A percentile compares a stretch with the other conserved stretches of the same genome.
Conservation (phyloP, 1,284 basidiomycete species). For the Mixia osmundae region DNA sequence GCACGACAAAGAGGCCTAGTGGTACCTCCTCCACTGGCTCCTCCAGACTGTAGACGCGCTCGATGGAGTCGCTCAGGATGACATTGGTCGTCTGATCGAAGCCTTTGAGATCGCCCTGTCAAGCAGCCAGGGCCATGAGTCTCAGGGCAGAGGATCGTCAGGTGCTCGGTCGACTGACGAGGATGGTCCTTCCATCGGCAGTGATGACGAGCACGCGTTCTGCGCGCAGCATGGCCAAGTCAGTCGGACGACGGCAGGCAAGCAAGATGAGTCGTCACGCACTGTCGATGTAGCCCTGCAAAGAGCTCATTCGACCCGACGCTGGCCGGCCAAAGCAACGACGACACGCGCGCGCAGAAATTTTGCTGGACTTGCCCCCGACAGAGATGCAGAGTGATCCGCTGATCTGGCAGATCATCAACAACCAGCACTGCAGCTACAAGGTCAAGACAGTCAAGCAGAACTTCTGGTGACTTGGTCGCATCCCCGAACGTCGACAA, state of each 20-base stretch:
- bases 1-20: conserved; percentile 85
- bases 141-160: not conserved
- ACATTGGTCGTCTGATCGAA: conserved; percentile 83
- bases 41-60: conserved; percentile 69
- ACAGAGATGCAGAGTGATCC: conserved; percentile 8
- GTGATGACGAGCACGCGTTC: conserved; percentile 64
- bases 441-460: conserved; percentile 94
- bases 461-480: too few relatives aligned
- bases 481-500: too few relatives aligned
- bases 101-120: conserved; percentile 61
- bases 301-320: conserved; percentile 29
- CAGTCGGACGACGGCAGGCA: not conserved
- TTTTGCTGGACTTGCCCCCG: too few relatives aligned
- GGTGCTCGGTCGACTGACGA: conserved; percentile 29
- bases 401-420: conserved; percentile 3
- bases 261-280: not conserved
- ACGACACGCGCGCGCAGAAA: not conserved
- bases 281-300: conserved; percentile 69
- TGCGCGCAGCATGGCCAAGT: conserved; percentile 17
- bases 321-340: not conserved
- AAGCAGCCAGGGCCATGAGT: not conserved
- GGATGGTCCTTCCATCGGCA: conserved; percentile 71
- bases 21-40: conserved; percentile 84
- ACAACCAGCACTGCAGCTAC: conserved; percentile 60
- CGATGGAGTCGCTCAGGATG: conserved; percentile 69